Evolutionary conservation across 768 basidiomycete genomes (phyloP), one percentile per base, ranked within the genome.

Genomic region (Tubosaeta sp.): DNA sequence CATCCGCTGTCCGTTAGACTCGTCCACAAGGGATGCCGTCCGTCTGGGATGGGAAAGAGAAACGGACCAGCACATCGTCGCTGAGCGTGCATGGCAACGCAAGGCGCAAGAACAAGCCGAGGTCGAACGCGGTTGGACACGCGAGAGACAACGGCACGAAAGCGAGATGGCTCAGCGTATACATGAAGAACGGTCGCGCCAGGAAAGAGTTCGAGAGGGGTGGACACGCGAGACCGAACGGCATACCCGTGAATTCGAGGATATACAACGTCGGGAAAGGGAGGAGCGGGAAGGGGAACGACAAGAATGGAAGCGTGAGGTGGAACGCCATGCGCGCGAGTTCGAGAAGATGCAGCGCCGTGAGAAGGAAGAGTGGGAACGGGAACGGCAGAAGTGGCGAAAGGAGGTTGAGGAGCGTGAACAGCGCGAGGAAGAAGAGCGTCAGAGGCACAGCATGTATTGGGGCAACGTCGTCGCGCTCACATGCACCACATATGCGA

Each of bases 401-500:
- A 19, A 7, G 5, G 56, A 62, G 46, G n/a, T 53, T 0, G 51
- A 61, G 29, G 63, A 60, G 38, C 53, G 58, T 2, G 54, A 49
- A 6, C 41, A 22, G 29, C 55, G 38, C 16, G 61, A 66, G 33
- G 64, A 61, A 38, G 56, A 65, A 13, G 66, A 65, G 17, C 63
- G 67, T 1, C 55, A 59, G 17, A 60, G 32, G 7, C 57, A 58
- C 11, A 46, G 56, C 14, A 61, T 72, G 50, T 62, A 32, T 33
- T 67, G 62, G 65, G 60, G 38, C 3, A 9, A 34, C 6, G 44
- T 68, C 2, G 46, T 57, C 14, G 37, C 52, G 8, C 58, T 62
- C 43, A 31, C 32, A 16, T 72, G 71, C 51, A 61, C 50, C 25
- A 60, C 63, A 0, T 70, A 65, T 46, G 66, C 55, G 0, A 62